phyloP scores from a whole-genome alignment of 176 grass and related monocot species.

The Olyra latifolia region DNA sequence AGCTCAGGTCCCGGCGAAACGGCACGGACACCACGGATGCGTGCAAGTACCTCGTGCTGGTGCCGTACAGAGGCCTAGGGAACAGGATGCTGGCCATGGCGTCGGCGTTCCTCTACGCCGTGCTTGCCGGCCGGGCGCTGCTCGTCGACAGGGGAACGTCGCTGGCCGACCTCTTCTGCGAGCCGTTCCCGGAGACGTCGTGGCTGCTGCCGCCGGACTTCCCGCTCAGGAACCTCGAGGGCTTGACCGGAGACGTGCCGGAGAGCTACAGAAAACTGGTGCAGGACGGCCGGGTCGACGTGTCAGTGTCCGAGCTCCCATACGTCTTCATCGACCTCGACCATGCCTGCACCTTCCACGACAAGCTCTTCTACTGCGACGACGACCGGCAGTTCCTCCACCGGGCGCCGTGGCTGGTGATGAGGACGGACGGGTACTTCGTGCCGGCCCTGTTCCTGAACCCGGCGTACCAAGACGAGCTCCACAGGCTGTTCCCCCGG shows the following conservation, averaged over 20 bases:
- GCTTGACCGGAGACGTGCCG: slow-evolving; percentile 28
- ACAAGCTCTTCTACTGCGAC: slow-evolving; percentile 67
- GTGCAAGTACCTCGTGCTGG: slow-evolving; percentile 66
- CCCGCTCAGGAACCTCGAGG: slow-evolving; percentile 40
- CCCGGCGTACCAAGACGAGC: slow-evolving; percentile 49
- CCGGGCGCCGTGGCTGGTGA: slow-evolving; percentile 52
- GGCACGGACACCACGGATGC: neutral
- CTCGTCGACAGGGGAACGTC: slow-evolving; percentile 44
- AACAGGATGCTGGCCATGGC: slow-evolving; percentile 60
- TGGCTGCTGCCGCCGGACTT: slow-evolving; percentile 67
- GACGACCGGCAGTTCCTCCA: slow-evolving; percentile 46
- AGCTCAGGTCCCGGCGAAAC: slow-evolving; percentile 21
- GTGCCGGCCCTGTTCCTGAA: slow-evolving; percentile 57
- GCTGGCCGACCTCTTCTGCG: slow-evolving; percentile 56
- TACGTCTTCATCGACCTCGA: slow-evolving; percentile 57
- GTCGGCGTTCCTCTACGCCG: slow-evolving; percentile 73
- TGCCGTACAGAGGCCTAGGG: slow-evolving; percentile 53
- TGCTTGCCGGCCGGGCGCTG: slow-evolving; percentile 58
- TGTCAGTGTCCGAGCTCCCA: neutral
- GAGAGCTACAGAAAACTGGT: slow-evolving; percentile 53
- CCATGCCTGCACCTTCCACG: slow-evolving; percentile 23
- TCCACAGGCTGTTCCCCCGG: slow-evolving; percentile 44
- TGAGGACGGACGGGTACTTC: slow-evolving; percentile 65
- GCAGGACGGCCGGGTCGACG: neutral
- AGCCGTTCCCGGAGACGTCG: slow-evolving; percentile 57